These are phyloP conservation scores for Myriosclerotinia scirpicola DNA, from an alignment of 2,329 filamentous ascomycete genomes.

Conservation along the genomic window DNA sequence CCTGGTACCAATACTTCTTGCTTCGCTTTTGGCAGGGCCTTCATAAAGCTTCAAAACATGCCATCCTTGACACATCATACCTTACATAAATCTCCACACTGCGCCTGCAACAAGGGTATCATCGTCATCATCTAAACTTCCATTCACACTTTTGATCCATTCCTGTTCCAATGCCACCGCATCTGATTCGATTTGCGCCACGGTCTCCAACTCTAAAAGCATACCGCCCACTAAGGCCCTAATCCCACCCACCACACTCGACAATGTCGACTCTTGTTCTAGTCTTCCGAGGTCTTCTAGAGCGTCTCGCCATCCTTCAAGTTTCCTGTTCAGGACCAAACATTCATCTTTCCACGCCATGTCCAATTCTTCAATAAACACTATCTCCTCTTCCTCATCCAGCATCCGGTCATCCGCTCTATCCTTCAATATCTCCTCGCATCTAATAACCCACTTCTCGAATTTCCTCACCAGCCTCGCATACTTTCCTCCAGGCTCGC, in stretches of 20 bases:
- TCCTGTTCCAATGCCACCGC: slow-evolving; percentile 55
- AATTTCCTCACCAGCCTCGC: slow-evolving; percentile 56
- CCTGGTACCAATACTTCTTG: background rate
- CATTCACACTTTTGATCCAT: slow-evolving; percentile 58
- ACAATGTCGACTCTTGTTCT: slow-evolving; percentile 45
- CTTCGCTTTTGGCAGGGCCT: background rate
- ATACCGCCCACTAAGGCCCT: slow-evolving; percentile 55
- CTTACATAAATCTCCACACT: slow-evolving; percentile 34
- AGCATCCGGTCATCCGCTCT: slow-evolving; percentile 39
- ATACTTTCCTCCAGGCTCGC: slow-evolving; percentile 57
- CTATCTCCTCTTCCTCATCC: slow-evolving; percentile 40
- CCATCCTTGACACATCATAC: background rate
- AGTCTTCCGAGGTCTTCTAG: slow-evolving; percentile 48
- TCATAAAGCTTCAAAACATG: background rate
- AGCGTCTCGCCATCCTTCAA: slow-evolving; percentile 55
- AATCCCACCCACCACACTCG: slow-evolving; percentile 50
- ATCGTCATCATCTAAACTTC: slow-evolving; percentile 18
- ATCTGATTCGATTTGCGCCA: slow-evolving; percentile 61
- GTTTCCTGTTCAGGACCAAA: slow-evolving; percentile 50
- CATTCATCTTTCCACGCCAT: slow-evolving; percentile 60
- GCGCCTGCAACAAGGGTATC: slow-evolving; percentile 35
- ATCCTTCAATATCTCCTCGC: slow-evolving; percentile 49
- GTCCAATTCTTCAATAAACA: slow-evolving; percentile 58
- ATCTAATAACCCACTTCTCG: slow-evolving; percentile 56
- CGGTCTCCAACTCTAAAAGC: slow-evolving; percentile 60